These are phyloP conservation scores for Marasmius fiardii DNA, from an alignment of 1,284 basidiomycete genomes.

Conservation along the genomic window DNA sequence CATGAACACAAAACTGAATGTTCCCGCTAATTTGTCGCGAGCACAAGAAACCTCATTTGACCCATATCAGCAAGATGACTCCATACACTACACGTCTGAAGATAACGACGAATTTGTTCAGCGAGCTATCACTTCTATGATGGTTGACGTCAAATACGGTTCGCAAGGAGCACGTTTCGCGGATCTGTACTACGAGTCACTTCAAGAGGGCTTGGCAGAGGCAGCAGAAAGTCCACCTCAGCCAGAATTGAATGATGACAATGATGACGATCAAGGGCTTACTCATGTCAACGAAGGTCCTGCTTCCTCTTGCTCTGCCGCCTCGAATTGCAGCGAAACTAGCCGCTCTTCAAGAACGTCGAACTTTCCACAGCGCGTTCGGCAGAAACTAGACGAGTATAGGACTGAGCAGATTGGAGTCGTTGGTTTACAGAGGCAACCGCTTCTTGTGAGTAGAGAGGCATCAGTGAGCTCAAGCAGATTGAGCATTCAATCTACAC, in stretches of 20 bases:
- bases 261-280: not conserved
- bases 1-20: not conserved
- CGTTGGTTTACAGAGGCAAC: not conserved
- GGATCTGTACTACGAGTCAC: conserved; percentile 28
- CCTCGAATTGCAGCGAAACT: conserved; percentile 10
- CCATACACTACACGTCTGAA: conserved; percentile 23
- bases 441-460: not conserved
- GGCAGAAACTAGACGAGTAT: conserved; percentile 30
- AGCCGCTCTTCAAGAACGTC: conserved; percentile 22
- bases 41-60: conserved; percentile 6
- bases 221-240: not conserved
- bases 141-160: conserved; percentile 19
- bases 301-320: conserved; percentile 14
- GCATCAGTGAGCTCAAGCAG: not conserved
- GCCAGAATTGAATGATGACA: not conserved
- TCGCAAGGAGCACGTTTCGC: conserved; percentile 26
- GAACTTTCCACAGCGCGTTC: conserved; percentile 36
- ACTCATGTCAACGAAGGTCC: conserved; percentile 1
- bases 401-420: not conserved
- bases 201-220: conserved; percentile 14
- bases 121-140: conserved; percentile 24
- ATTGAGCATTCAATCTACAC: not conserved
- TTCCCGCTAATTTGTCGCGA: not conserved
- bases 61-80: conserved; percentile 8
- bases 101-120: conserved; percentile 34